These are phyloP conservation scores for Aspergillus spinulosporus DNA, from an alignment of 2,329 filamentous ascomycete species.

Conservation along the genomic window DNA sequence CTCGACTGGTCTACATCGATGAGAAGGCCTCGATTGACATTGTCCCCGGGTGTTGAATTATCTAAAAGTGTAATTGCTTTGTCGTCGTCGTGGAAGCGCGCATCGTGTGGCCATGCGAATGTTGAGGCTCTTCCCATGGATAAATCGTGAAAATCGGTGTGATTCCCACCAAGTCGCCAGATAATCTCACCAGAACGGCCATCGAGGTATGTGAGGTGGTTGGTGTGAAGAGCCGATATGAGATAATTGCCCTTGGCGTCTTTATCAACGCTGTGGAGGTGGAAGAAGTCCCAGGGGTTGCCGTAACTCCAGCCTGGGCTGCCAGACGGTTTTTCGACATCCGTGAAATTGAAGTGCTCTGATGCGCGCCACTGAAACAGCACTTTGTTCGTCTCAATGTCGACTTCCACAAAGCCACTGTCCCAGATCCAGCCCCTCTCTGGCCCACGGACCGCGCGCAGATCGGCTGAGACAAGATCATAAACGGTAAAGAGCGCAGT, in stretches of 20 bases:
- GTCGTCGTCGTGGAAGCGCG: slow-evolving; percentile 42
- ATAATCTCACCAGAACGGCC: slow-evolving; percentile 48
- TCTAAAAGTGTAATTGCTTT: slow-evolving; percentile 44
- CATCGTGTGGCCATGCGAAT: slow-evolving; percentile 56
- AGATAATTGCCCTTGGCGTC: slow-evolving; percentile 48
- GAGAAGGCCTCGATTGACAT: slow-evolving; percentile 45
- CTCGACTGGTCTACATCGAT: slow-evolving; percentile 43
- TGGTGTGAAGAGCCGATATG: slow-evolving; percentile 43
- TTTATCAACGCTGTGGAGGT: slow-evolving; percentile 57
- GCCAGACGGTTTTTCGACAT: slow-evolving; percentile 25
- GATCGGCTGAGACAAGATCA: slow-evolving; percentile 39
- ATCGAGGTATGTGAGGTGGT: slow-evolving; percentile 44
- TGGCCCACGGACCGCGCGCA: slow-evolving; percentile 37
- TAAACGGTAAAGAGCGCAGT: slow-evolving; percentile 48
- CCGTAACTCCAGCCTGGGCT: slow-evolving; percentile 20
- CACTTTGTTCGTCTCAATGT: slow-evolving; percentile 46
- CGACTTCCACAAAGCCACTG: slow-evolving; percentile 48
- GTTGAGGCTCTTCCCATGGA: slow-evolving; percentile 47
- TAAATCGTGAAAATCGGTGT: slow-evolving; percentile 45
- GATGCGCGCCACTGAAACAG: slow-evolving; percentile 52
- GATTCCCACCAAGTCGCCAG: slow-evolving; percentile 54
- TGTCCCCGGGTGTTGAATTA: slow-evolving; percentile 34
- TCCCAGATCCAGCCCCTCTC: slow-evolving; percentile 44
- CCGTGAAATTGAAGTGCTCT: slow-evolving; percentile 42
- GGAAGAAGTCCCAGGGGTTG: slow-evolving; percentile 55